phyloP scores from a whole-genome alignment of 441 rosid species.

The Adansonia rubrostipa region DNA sequence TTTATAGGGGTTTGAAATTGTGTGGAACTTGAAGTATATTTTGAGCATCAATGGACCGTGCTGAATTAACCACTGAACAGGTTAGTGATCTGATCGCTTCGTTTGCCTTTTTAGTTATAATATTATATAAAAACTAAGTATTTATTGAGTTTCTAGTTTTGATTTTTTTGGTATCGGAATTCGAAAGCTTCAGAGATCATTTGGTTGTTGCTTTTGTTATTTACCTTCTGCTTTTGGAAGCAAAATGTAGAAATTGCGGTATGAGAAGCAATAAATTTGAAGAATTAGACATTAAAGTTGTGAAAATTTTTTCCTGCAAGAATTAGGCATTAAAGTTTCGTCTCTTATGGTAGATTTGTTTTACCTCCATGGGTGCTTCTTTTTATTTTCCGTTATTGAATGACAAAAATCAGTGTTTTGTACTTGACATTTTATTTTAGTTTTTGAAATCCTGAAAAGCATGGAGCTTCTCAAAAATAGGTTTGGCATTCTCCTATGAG shows the following conservation, averaged over 20 bases:
- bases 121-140: neutral
- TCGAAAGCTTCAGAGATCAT: neutral
- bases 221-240: neutral
- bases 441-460: neutral
- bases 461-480: no score
- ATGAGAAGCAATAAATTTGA: neutral
- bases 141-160: neutral
- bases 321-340: neutral
- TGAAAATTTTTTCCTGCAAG: neutral
- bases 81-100: constrained; percentile 22
- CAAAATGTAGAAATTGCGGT: constrained; percentile 11
- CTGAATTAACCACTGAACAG: constrained; percentile 17
- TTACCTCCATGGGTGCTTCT: neutral
- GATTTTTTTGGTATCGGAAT: neutral
- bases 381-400: neutral
- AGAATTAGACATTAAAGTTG: neutral
- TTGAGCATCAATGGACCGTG: constrained; percentile 19
- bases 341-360: neutral
- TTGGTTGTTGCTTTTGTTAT: neutral
- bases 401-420: neutral
- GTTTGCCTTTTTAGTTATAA: neutral
- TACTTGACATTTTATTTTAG: neutral
- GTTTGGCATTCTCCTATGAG: neutral
- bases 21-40: neutral
- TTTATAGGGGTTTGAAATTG: neutral